These are phyloP conservation scores for Dicorynia guianensis DNA, from an alignment of 306 rosid species.

Conservation along the genomic window DNA sequence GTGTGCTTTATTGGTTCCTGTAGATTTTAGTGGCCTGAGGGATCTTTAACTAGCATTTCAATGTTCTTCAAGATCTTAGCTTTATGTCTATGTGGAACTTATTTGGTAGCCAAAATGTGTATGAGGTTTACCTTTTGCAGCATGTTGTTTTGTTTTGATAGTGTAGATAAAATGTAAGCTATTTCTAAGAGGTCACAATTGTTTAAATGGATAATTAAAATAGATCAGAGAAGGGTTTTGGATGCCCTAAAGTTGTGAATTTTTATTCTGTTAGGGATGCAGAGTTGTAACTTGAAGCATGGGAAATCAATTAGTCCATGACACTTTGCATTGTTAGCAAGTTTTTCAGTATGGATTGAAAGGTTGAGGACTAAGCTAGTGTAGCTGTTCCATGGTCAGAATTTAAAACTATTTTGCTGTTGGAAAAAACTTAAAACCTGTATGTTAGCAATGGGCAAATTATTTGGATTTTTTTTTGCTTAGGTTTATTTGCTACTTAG, in stretches of 20 bases:
- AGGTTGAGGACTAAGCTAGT: background rate
- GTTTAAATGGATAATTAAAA: background rate
- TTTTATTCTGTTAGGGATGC: background rate
- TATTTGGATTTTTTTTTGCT: background rate
- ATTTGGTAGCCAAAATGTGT: background rate
- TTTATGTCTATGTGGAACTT: constrained; percentile 7
- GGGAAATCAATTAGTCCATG: background rate
- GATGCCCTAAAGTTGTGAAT: background rate
- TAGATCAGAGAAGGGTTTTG: background rate
- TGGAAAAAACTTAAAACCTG: background rate
- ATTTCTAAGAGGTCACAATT: background rate
- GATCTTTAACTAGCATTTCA: constrained; percentile 28
- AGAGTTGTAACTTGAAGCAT: background rate
- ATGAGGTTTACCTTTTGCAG: background rate
- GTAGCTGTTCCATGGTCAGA: background rate
- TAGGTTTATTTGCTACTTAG: background rate
- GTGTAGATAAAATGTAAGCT: background rate
- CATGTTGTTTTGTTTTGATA: background rate
- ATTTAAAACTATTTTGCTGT: background rate
- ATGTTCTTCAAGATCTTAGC: constrained; percentile 25
- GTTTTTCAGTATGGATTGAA: too few species aligned
- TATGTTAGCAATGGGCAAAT: background rate
- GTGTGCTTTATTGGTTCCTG: constrained; percentile 4
- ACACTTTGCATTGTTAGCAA: too few species aligned
- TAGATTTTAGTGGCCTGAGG: constrained; percentile 19